Base-by-base conservation (phyloP, 176 grass and related monocot genomes). In the Olyra latifolia region DNA sequence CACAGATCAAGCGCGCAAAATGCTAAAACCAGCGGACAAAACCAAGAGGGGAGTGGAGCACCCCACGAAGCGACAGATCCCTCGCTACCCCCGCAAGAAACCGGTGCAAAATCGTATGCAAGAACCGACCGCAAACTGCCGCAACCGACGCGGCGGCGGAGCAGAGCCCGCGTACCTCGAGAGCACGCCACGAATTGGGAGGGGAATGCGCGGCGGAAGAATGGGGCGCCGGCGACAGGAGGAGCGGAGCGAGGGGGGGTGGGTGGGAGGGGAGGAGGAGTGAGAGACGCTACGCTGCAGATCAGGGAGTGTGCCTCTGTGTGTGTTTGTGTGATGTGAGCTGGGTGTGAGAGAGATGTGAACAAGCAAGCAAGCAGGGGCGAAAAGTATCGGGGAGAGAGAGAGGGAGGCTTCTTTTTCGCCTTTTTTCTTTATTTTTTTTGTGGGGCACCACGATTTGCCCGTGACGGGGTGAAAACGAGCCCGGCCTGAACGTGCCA, bases 1-100 rank as follows among this genome's bases (percentile, higher is more conserved):
- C 30, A 79, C 30, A 67, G 47, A 79, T 79, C 77, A 67, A 79
- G 76, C 44, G 5, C 45, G 4, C 59, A 48, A 8, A 66, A 79
- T 24, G 43, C 28, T 8, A 12, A 50, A 35, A 40, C 1, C 8
- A 24, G 24, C 43, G 20, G 30, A 38, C 10, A 64, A 38, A 38
- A 39, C 23, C 44, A 10, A 39, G 29, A 22, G 20, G 7, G 11
- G 1, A 17, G 6, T 8, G 15, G 12, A 38, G 20, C 29, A 16
- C 61, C 44, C 28, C 44, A 53, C 13, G 44, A 7, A 24, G 19
- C 5, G 11, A 53, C n/a, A 53, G 61, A 79, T 79, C 75, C 56
- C 75, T 50, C 44, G 10, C 16, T 64, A 24, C 58, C 10, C 41
- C 59, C 7, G 6, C 45, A 66, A 22, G 10, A 65, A 78, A 78